phyloP scores from a whole-genome alignment of 176 grass and related monocot genomes.

The Raddia guianensis region DNA sequence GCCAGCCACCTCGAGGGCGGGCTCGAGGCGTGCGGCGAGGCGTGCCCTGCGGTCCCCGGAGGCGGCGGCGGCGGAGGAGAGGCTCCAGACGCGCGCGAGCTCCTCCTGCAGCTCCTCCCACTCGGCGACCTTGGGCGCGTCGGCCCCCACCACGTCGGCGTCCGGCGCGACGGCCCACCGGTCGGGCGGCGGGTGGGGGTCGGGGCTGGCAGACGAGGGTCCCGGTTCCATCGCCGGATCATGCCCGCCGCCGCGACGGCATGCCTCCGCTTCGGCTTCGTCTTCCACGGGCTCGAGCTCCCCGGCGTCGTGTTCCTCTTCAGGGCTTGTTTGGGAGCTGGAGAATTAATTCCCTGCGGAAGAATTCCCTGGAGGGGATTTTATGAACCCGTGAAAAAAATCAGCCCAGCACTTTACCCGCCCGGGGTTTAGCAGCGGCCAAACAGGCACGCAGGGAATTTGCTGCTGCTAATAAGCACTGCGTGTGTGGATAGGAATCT shows the following conservation, averaged over 20 bases:
- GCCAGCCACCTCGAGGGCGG: conserved; percentile 61
- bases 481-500: no score
- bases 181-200: neutral
- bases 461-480: no score
- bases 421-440: no score
- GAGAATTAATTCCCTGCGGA: no score
- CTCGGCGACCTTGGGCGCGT: neutral
- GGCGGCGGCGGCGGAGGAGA: conserved; percentile 50
- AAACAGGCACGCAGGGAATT: no score
- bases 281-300: no score
- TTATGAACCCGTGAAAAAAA: no score
- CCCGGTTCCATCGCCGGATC: neutral
- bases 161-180: neutral
- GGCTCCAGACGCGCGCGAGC: conserved; percentile 80
- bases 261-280: no score
- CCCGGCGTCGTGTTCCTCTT: no score
- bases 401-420: no score
- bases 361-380: no score
- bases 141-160: neutral
- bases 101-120: conserved; percentile 97
- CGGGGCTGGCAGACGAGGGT: neutral
- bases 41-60: conserved; percentile 60
- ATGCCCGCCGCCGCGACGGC: neutral
- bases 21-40: conserved; percentile 59
- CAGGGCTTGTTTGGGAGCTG: no score